A percentile compares a stretch with the other conserved stretches of the same genome.
Conservation (phyloP, 306 rosid species). For the Vigna unguiculata region DNA sequence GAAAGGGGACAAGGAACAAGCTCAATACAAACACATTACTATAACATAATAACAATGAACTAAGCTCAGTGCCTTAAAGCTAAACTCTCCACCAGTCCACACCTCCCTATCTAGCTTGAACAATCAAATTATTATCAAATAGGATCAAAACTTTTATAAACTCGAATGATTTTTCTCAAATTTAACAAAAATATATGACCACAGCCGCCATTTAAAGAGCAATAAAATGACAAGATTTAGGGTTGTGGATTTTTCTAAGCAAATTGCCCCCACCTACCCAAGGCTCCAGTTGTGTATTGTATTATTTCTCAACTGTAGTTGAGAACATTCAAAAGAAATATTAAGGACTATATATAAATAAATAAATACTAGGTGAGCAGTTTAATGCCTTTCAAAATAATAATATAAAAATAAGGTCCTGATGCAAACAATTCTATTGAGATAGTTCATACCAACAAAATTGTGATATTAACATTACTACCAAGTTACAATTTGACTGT, state of each 20-base stretch:
- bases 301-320: conserved; percentile 29
- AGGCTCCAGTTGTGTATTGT: conserved; percentile 8
- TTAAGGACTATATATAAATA: background rate
- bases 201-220: conserved; percentile 18
- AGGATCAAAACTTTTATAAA: conserved; percentile 23
- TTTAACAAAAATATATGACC: conserved; percentile 16
- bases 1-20: conserved; percentile 48
- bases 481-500: conserved; percentile 35
- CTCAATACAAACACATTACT: conserved; percentile 17
- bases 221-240: conserved; percentile 12
- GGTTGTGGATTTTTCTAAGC: conserved; percentile 1
- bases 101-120: background rate
- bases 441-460: conserved; percentile 10
- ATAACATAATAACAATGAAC: conserved; percentile 15
- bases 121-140: conserved; percentile 28
- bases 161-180: conserved; percentile 11
- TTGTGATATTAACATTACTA: conserved; percentile 18
- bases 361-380: background rate
- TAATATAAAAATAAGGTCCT: conserved; percentile 15
- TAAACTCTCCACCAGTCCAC: background rate
- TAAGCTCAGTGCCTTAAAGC: conserved; percentile 18
- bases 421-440: conserved; percentile 29
- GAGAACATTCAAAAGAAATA: conserved; percentile 35
- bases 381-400: conserved; percentile 19
- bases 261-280: conserved; percentile 30